Conservation (phyloP, 805 yeast genomes). For the Wickerhamomyces ciferrii region DNA sequence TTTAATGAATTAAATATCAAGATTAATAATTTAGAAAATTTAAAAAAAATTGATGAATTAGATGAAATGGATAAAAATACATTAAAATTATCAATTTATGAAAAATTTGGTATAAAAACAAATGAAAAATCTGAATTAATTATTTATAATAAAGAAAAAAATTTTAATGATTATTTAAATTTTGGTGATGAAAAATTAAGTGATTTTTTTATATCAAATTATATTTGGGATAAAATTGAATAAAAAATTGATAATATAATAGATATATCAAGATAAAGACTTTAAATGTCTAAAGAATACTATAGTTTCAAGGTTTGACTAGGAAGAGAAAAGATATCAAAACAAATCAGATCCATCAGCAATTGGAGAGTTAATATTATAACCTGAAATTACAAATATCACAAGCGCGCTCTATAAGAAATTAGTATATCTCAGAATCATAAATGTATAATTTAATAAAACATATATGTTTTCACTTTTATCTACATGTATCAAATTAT, state of each 20-base stretch:
- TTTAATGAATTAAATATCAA: slow-evolving; percentile 29
- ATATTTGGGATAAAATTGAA: slow-evolving; percentile 66
- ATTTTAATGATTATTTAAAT: slow-evolving; percentile 43
- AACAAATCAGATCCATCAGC: too few relatives aligned
- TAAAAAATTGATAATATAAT: neutral
- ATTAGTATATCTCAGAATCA: too few relatives aligned
- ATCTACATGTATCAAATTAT: neutral
- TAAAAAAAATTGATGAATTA: slow-evolving; percentile 20
- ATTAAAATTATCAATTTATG: slow-evolving; percentile 53
- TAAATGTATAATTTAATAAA: too few relatives aligned
- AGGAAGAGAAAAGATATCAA: too few relatives aligned
- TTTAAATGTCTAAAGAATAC: too few relatives aligned
- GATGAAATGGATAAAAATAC: slow-evolving; percentile 33
- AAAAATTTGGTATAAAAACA: slow-evolving; percentile 52
- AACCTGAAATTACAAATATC: too few relatives aligned
- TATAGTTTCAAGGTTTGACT: too few relatives aligned
- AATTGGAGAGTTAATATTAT: too few relatives aligned
- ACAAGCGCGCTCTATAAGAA: too few relatives aligned
- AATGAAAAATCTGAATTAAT: slow-evolving; percentile 39
- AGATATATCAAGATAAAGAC: neutral
- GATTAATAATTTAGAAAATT: slow-evolving; percentile 26
- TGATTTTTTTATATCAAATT: slow-evolving; percentile 67
- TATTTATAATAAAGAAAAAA: slow-evolving; percentile 42
- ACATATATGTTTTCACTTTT: too few relatives aligned
- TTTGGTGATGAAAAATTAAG: slow-evolving; percentile 48